phyloP scores from a whole-genome alignment of 345 rosid genomes.

The Jatropha curcas region DNA sequence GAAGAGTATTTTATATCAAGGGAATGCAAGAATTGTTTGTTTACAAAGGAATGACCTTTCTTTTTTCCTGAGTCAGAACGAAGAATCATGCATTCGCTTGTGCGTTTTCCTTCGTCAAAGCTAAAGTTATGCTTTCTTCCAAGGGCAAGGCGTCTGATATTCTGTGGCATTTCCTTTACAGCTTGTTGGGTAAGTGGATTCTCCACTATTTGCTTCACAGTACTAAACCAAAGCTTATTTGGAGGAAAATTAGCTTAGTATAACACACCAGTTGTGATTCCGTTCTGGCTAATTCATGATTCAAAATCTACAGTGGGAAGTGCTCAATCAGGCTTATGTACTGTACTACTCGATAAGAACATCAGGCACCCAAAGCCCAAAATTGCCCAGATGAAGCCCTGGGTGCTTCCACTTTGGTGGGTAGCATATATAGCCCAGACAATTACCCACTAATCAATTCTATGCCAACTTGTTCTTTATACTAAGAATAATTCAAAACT shows the following conservation, averaged over 20 bases:
- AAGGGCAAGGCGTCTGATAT: slow-evolving; percentile 21
- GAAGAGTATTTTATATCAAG: slow-evolving; percentile 22
- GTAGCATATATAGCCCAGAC: too few species aligned
- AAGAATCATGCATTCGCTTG: slow-evolving; percentile 27
- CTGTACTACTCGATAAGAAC: neutral
- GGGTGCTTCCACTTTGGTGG: neutral
- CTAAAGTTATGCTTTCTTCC: slow-evolving; percentile 65
- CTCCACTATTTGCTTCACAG: neutral
- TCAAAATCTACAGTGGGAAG: neutral
- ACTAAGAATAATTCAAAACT: too few species aligned
- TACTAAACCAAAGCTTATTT: neutral
- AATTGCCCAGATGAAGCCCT: neutral
- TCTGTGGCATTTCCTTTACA: slow-evolving; percentile 7
- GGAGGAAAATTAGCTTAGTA: neutral
- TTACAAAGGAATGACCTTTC: slow-evolving; percentile 44
- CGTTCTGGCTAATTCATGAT: neutral
- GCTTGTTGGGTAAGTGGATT: slow-evolving; percentile 4
- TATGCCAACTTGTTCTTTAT: too few species aligned
- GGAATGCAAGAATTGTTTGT: slow-evolving; percentile 47
- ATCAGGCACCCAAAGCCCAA: neutral
- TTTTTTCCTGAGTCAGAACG: slow-evolving; percentile 37
- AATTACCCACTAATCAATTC: too few species aligned
- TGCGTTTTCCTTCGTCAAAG: slow-evolving; percentile 41
- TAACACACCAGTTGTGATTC: neutral
- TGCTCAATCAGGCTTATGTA: neutral